Evolutionary conservation across 106 monocot genomes (phyloP).

Genomic region (Agapanthus africanus): DNA sequence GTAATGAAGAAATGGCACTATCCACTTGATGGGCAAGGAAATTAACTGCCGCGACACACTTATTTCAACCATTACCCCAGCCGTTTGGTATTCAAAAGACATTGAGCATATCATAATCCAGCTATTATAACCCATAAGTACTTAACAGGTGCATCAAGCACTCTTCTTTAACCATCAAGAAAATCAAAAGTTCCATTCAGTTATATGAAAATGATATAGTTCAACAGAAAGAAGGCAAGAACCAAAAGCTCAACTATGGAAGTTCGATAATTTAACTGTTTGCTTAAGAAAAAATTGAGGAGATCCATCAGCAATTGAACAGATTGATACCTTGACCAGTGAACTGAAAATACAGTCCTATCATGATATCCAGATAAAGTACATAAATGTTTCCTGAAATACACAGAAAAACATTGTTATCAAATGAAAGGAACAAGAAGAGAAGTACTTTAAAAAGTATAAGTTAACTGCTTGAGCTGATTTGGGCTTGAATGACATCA

Average conservation of each 20-base stretch:
- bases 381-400: conserved; percentile 58
- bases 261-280: too few relatives aligned
- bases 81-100: neutral
- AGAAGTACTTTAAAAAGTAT: too few relatives aligned
- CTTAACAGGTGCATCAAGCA: too few relatives aligned
- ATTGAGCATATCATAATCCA: neutral
- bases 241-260: too few relatives aligned
- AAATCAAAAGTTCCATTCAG: neutral
- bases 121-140: neutral
- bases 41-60: neutral
- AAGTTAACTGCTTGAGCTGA: too few relatives aligned
- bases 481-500: too few relatives aligned
- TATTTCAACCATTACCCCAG: neutral
- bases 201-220: neutral
- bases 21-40: neutral
- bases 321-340: conserved; percentile 65
- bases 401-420: conserved; percentile 1
- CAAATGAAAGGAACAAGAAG: conserved; percentile 7
- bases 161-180: neutral
- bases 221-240: neutral
- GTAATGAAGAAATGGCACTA: too few relatives aligned
- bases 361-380: conserved; percentile 72
- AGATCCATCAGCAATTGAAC: neutral
- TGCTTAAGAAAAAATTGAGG: too few relatives aligned
- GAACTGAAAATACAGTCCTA: conserved; percentile 66